Percentiles rank a stretch among this genome's conserved stretches.
Evolutionary conservation across 371 early-diverging fungal genomes (phyloP).

Genomic region (Mucor irregularis): DNA sequence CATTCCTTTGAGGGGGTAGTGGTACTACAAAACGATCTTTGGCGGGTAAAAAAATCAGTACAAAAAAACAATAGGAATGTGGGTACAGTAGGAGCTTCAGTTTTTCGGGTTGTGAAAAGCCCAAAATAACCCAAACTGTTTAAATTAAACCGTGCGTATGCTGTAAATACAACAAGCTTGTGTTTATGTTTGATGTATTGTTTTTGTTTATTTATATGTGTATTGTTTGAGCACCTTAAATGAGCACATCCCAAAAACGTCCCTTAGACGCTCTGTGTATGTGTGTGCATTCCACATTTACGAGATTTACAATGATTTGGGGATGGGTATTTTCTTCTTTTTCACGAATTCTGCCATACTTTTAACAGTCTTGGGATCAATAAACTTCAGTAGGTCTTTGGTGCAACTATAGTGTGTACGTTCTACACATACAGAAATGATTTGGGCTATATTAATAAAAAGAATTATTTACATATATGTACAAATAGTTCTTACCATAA

Average conservation of each 20-base stretch:
- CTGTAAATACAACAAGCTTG: not conserved
- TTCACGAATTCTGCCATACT: conserved; percentile 5
- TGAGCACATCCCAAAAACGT: too few relatives aligned
- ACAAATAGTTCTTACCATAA: conserved; percentile 23
- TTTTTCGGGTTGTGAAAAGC: not conserved
- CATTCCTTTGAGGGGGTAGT: not conserved
- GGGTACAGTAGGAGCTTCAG: too few relatives aligned
- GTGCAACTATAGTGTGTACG: conserved; percentile 34
- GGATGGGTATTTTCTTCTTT: conserved; percentile 8
- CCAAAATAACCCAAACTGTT: not conserved
- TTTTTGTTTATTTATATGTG: not conserved
- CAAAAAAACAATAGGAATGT: not conserved
- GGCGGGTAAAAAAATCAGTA: not conserved
- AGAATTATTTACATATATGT: not conserved
- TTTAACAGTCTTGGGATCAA: conserved; percentile 18
- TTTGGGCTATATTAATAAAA: not conserved
- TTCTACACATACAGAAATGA: conserved; percentile 21
- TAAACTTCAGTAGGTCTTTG: conserved; percentile 20
- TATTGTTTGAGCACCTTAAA: not conserved
- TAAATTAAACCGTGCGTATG: not conserved
- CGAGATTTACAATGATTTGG: not conserved
- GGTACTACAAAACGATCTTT: too few relatives aligned
- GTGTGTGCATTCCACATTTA: not conserved
- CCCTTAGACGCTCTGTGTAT: not conserved
- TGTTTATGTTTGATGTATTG: not conserved